Conservation (phyloP, 768 basidiomycete genomes). For the Phylloporus rhodoxanthus region DNA sequence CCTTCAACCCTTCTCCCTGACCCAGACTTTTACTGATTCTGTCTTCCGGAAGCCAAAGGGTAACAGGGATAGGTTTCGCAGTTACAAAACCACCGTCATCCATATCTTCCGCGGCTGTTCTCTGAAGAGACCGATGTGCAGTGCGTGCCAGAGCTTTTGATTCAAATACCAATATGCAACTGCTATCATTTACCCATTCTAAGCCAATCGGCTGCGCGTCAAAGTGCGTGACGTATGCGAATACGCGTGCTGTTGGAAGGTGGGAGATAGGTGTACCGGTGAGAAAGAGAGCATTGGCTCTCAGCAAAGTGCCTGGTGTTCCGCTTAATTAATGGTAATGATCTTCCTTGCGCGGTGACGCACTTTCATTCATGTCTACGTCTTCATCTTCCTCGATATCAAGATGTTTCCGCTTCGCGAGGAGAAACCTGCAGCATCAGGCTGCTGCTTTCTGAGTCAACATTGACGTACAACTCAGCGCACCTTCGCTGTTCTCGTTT, state of each 20-base stretch:
- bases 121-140: constrained; percentile 48
- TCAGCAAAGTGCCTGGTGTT: constrained; percentile 40
- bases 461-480: constrained; percentile 42
- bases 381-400: constrained; percentile 33
- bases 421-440: constrained; percentile 40
- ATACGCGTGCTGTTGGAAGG: constrained; percentile 70
- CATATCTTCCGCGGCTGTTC: constrained; percentile 42
- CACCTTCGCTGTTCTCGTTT: constrained; percentile 65
- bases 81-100: constrained; percentile 55
- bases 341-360: constrained; percentile 12
- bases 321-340: background rate
- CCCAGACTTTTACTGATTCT: constrained; percentile 70
- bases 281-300: constrained; percentile 68
- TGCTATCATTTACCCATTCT: constrained; percentile 84
- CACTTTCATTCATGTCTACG: constrained; percentile 31
- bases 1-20: constrained; percentile 62
- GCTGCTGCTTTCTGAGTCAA: constrained; percentile 31
- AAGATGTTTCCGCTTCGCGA: constrained; percentile 45
- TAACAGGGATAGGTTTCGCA: constrained; percentile 64
- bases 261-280: constrained; percentile 67
- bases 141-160: constrained; percentile 47
- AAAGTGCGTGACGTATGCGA: constrained; percentile 78
- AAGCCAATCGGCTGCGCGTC: constrained; percentile 67
- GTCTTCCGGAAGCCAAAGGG: constrained; percentile 76
- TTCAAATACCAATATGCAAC: constrained; percentile 72